A percentile compares a stretch with the other conserved stretches of the same genome.
These are phyloP conservation scores for Colletotrichum somersetense DNA, from an alignment of 2,329 filamentous ascomycete species.

Conservation along the genomic window DNA sequence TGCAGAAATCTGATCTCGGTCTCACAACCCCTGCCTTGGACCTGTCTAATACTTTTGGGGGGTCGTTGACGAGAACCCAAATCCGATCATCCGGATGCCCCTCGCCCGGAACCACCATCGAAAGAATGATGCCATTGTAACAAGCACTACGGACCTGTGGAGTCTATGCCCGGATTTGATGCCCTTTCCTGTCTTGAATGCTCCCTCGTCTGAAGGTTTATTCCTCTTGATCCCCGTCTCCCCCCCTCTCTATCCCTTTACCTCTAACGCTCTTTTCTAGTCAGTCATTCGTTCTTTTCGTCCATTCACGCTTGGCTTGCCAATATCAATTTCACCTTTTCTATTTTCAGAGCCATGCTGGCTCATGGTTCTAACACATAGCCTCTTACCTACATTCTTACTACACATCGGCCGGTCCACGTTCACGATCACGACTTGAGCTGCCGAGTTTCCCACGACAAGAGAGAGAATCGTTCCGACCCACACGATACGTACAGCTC, in stretches of 20 bases:
- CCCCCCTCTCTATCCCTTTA: not conserved
- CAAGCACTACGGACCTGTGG: not conserved
- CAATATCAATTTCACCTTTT: not conserved
- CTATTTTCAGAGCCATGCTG: slow-evolving; percentile 16
- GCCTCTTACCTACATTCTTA: not conserved
- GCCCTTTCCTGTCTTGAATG: not conserved
- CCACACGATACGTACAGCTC: not conserved
- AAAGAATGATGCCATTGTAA: not conserved
- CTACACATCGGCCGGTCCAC: not conserved
- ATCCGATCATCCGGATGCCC: not conserved
- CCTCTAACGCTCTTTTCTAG: not conserved
- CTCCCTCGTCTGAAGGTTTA: not conserved
- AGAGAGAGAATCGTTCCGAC: not conserved
- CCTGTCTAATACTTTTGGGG: not conserved
- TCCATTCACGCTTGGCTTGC: not conserved
- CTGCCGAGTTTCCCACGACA: not conserved
- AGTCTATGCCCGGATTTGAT: not conserved
- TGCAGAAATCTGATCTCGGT: not conserved
- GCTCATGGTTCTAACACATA: slow-evolving; percentile 13
- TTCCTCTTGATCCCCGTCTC: not conserved
- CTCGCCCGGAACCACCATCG: not conserved
- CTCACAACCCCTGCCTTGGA: not conserved
- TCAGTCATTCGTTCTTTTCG: slow-evolving; percentile 1
- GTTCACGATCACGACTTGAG: not conserved
- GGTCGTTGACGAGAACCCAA: not conserved